Conservation (phyloP, 2,329 filamentous ascomycete genomes). For the Fusarium armeniacum region DNA sequence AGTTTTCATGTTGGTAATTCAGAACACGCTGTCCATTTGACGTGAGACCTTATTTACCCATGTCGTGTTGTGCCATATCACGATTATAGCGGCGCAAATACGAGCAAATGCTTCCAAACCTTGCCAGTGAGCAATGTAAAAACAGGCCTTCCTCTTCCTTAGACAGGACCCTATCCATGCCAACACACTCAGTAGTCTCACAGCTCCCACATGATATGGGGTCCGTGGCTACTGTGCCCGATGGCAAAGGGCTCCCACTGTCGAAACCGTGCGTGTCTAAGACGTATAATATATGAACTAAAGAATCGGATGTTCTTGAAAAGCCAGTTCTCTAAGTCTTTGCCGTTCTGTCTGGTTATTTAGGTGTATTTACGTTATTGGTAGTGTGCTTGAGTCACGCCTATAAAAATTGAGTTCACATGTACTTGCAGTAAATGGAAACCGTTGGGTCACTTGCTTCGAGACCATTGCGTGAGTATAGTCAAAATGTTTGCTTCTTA, state of each 20-base stretch:
- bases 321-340: no score
- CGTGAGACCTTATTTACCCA: not conserved
- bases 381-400: no score
- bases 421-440: no score
- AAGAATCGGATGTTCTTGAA: not conserved
- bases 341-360: not conserved
- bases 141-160: not conserved
- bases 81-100: no score
- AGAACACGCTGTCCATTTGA: not conserved
- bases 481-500: not conserved
- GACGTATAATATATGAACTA: not conserved
- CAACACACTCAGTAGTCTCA: not conserved
- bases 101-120: not conserved
- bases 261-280: not conserved
- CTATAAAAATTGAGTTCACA: no score
- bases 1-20: not conserved
- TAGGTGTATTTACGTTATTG: not conserved
- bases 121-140: not conserved
- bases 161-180: not conserved
- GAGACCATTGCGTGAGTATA: not conserved
- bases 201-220: not conserved
- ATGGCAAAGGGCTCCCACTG: not conserved
- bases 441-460: fast-evolving
- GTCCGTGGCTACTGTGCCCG: not conserved
- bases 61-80: not conserved